Conservation (phyloP, 352 stramenopile species). For the Globisporangium nagaii region DNA sequence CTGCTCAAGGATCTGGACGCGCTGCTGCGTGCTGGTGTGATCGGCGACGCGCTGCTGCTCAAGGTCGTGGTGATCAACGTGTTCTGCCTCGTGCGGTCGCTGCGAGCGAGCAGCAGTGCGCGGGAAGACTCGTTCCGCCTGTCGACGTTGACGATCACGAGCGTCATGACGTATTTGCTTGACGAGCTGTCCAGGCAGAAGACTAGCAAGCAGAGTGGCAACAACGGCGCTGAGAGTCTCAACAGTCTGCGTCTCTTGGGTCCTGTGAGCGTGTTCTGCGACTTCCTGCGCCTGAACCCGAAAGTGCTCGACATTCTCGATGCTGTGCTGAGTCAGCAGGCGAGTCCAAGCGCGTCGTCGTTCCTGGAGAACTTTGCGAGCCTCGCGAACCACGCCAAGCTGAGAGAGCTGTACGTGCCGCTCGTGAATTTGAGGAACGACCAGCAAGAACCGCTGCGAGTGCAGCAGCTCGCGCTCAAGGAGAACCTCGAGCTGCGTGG, state of each 20-base stretch:
- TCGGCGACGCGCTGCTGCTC: conserved; percentile 73
- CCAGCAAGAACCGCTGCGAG: conserved; percentile 16
- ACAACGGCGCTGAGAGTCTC: conserved; percentile 14
- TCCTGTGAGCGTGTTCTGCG: conserved; percentile 58
- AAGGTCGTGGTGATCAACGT: conserved; percentile 80
- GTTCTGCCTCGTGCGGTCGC: conserved; percentile 53
- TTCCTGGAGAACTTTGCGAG: conserved; percentile 46
- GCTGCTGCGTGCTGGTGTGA: conserved; percentile 46
- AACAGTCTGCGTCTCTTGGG: conserved; percentile 36
- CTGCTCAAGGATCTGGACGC: conserved; percentile 55
- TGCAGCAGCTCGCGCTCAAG: conserved; percentile 54
- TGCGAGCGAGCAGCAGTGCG: conserved; percentile 13
- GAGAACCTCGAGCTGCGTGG: conserved; percentile 70
- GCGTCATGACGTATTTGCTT: conserved; percentile 47
- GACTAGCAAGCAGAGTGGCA: conserved; percentile 8
- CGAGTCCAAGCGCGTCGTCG: conserved; percentile 15
- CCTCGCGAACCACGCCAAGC: conserved; percentile 50
- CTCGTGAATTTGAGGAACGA: conserved; percentile 22
- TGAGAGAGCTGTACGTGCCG: conserved; percentile 34
- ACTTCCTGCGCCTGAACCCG: conserved; percentile 53
- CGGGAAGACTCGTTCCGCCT: conserved; percentile 54
- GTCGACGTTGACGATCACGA: conserved; percentile 31
- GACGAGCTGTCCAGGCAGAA: conserved; percentile 22
- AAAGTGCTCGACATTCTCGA: conserved; percentile 42
- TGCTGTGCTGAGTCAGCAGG: conserved; percentile 14